These are phyloP conservation scores for Chlamydomonas incerta DNA, from an alignment of 139 green algal species.

Conservation along the genomic window DNA sequence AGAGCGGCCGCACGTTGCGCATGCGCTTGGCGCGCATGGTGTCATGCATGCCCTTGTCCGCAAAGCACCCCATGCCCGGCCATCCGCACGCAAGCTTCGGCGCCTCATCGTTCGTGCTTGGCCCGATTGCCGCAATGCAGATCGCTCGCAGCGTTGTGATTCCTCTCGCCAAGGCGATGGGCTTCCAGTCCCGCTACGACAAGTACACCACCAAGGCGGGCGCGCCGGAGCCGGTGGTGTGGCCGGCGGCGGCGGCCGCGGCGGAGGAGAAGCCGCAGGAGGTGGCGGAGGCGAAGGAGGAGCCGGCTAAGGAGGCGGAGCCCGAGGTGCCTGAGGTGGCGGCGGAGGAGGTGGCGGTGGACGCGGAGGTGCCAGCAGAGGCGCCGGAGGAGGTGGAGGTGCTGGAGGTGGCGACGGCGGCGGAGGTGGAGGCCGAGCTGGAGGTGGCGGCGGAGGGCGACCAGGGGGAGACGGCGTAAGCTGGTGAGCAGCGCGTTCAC, in stretches of 20 bases:
- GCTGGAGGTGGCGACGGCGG: background rate
- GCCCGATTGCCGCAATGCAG: too few species aligned
- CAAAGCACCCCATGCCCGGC: too few species aligned
- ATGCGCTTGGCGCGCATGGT: too few species aligned
- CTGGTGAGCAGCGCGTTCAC: too few species aligned
- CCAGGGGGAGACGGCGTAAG: too few species aligned
- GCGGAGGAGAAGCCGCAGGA: background rate
- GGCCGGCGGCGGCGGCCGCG: too few species aligned
- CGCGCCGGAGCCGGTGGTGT: background rate
- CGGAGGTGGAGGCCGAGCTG: background rate
- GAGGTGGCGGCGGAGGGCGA: too few species aligned
- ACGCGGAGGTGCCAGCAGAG: background rate
- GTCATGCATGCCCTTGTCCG: too few species aligned
- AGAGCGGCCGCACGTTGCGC: too few species aligned
- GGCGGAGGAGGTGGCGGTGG: background rate
- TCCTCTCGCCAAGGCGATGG: background rate
- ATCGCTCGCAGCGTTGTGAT: background rate
- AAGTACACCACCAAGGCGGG: background rate
- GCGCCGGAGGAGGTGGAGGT: background rate
- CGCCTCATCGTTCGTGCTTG: too few species aligned
- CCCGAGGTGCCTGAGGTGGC: background rate
- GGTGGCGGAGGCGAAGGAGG: background rate
- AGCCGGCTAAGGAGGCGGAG: background rate
- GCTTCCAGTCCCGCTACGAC: slow-evolving; percentile 12
- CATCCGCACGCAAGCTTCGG: too few species aligned